Percentiles rank a stretch among this genome's conserved stretches.
phyloP scores from a whole-genome alignment of 768 basidiomycete species.

The Boletus sp. region DNA sequence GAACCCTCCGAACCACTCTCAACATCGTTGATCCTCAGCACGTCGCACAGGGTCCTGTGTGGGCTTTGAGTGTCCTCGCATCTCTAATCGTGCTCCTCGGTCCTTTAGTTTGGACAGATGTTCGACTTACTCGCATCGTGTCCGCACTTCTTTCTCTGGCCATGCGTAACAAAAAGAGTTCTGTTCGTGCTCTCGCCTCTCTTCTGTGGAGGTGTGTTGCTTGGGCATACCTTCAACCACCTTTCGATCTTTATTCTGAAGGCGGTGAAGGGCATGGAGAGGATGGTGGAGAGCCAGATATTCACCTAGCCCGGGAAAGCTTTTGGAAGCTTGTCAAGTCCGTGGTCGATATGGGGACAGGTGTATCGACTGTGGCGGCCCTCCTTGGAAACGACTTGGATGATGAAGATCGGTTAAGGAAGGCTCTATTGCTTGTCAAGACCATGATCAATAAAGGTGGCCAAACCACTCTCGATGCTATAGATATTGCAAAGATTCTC shows the following conservation, averaged over 20 bases:
- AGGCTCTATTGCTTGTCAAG: conserved; percentile 49
- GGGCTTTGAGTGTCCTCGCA: conserved; percentile 69
- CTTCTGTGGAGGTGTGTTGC: conserved; percentile 63
- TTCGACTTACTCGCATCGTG: conserved; percentile 44
- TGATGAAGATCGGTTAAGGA: conserved; percentile 42
- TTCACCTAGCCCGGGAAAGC: conserved; percentile 30
- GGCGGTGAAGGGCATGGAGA: conserved; percentile 22
- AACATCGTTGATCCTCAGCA: conserved; percentile 51
- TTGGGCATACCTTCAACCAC: conserved; percentile 67
- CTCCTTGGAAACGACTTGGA: conserved; percentile 43
- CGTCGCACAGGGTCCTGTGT: conserved; percentile 74
- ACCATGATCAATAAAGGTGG: conserved; percentile 57
- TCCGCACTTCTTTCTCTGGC: conserved; percentile 52
- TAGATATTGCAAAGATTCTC: conserved; percentile 47
- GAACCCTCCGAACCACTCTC: conserved; percentile 66
- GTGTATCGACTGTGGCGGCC: conserved; percentile 54
- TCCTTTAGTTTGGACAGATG: conserved; percentile 47
- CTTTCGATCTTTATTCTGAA: conserved; percentile 25
- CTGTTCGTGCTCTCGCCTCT: conserved; percentile 59
- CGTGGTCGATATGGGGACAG: conserved; percentile 59
- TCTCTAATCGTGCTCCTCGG: conserved; percentile 66
- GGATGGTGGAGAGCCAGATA: conserved; percentile 25
- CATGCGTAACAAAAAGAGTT: conserved; percentile 60
- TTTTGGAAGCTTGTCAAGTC: conserved; percentile 51
- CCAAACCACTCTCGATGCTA: conserved; percentile 50